These are phyloP conservation scores for Apiotrichum gamsii DNA, from an alignment of 1,284 basidiomycete species.

Conservation along the genomic window DNA sequence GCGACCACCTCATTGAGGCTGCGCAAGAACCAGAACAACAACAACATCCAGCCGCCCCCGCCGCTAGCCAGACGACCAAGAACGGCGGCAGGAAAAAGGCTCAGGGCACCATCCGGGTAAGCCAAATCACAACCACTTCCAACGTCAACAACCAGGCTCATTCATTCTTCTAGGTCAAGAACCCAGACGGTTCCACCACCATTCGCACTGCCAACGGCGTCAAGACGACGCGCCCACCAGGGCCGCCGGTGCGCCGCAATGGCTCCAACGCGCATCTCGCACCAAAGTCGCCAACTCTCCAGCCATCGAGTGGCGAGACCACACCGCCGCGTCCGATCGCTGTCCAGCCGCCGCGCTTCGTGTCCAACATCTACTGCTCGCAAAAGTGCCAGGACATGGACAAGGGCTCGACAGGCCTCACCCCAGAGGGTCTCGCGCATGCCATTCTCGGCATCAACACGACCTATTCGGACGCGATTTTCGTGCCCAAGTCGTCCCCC, in stretches of 20 bases:
- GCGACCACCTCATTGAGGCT: conserved; percentile 34
- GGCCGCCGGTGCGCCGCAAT: conserved; percentile 26
- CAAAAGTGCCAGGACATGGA: conserved; percentile 30
- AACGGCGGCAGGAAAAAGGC: conserved; percentile 23
- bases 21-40: conserved; percentile 11
- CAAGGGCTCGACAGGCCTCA: neutral
- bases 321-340: neutral
- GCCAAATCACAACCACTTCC: conserved; percentile 3
- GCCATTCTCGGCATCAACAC: conserved; percentile 4
- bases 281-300: neutral
- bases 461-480: neutral
- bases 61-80: conserved; percentile 17
- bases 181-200: conserved; percentile 41
- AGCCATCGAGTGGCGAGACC: neutral
- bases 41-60: too few species aligned
- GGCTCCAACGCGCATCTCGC: neutral
- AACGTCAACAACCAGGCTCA: neutral
- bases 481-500: conserved; percentile 11
- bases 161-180: conserved; percentile 27
- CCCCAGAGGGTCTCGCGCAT: too few species aligned
- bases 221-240: conserved; percentile 31
- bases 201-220: conserved; percentile 38
- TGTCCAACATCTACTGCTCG: conserved; percentile 41
- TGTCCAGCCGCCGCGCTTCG: conserved; percentile 9
- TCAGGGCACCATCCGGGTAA: conserved; percentile 38